Conservation (phyloP, 352 stramenopile genomes). For the Phytopythium montanum region DNA sequence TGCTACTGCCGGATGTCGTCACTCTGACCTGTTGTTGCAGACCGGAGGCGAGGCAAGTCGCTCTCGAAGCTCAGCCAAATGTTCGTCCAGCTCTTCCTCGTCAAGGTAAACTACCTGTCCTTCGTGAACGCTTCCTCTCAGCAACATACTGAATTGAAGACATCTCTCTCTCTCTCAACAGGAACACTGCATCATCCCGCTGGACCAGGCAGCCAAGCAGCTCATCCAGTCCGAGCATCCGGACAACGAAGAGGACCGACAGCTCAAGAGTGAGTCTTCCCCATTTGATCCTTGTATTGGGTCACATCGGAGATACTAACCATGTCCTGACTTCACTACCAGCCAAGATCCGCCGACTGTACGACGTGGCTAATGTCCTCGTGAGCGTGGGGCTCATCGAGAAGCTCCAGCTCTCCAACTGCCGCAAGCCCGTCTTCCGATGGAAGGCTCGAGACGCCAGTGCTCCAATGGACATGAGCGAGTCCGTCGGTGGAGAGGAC, state of each 20-base stretch:
- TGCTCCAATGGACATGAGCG: neutral
- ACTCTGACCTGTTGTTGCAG: constrained; percentile 13
- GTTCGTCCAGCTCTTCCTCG: constrained; percentile 95
- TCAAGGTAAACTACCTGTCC: constrained; percentile 39
- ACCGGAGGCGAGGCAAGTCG: constrained; percentile 77
- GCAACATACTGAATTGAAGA: neutral
- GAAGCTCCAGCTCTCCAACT: constrained; percentile 83
- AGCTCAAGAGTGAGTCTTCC: constrained; percentile 71
- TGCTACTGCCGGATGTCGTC: neutral
- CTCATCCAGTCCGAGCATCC: constrained; percentile 89
- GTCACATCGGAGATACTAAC: neutral
- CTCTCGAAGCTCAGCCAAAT: constrained; percentile 92
- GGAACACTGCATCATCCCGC: constrained; percentile 90
- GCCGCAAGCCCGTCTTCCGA: constrained; percentile 81
- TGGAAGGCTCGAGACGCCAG: constrained; percentile 44
- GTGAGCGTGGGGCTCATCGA: constrained; percentile 90
- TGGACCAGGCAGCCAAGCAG: constrained; percentile 92
- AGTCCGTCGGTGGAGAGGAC: neutral
- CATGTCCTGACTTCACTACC: neutral
- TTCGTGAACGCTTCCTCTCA: neutral
- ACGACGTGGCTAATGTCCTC: constrained; percentile 97
- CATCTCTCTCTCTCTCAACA: constrained; percentile 7
- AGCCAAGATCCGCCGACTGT: constrained; percentile 95
- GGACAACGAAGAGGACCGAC: constrained; percentile 65
- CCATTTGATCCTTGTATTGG: neutral